A percentile compares a stretch with the other conserved stretches of the same genome.
These are phyloP conservation scores for Pseudocercospora fijiensis DNA, from an alignment of 2,329 filamentous ascomycete species.

Conservation along the genomic window DNA sequence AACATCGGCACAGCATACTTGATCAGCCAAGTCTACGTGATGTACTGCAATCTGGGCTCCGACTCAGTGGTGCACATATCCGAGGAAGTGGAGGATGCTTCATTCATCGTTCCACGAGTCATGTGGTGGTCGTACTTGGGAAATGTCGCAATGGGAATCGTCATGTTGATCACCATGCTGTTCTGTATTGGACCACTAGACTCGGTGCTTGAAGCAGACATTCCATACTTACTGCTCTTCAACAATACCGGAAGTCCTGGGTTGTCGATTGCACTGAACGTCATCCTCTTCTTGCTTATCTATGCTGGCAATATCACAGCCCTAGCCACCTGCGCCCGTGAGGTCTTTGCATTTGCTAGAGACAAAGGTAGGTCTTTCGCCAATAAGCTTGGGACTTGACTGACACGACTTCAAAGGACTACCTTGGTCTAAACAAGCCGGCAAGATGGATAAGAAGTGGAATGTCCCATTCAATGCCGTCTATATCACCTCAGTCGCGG, in stretches of 20 bases:
- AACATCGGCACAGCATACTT: constrained; percentile 35
- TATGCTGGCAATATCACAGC: constrained; percentile 31
- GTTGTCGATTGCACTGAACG: constrained; percentile 30
- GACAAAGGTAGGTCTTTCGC: constrained; percentile 33
- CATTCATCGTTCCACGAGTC: constrained; percentile 32
- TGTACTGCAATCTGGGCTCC: constrained; percentile 33
- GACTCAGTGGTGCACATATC: constrained; percentile 37
- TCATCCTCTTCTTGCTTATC: constrained; percentile 31
- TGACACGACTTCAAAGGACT: constrained; percentile 30
- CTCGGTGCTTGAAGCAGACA: constrained; percentile 25
- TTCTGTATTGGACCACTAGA: constrained; percentile 36
- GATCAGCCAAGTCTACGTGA: constrained; percentile 33
- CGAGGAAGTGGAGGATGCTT: constrained; percentile 38
- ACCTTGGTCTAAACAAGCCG: constrained; percentile 36
- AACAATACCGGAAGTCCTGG: constrained; percentile 29
- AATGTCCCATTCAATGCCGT: constrained; percentile 41
- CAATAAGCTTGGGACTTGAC: constrained; percentile 28
- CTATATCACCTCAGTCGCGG: constrained; percentile 35
- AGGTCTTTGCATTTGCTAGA: constrained; percentile 46
- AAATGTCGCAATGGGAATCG: constrained; percentile 27
- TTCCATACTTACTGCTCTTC: constrained; percentile 33
- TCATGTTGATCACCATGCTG: constrained; percentile 32
- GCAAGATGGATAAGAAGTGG: constrained; percentile 32
- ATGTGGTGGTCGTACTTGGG: constrained; percentile 34
- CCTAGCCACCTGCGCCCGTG: constrained; percentile 47